A percentile compares a stretch with the other conserved stretches of the same genome.
Evolutionary conservation across 805 yeast genomes (phyloP).

Genomic region (Candida gorgasii): DNA sequence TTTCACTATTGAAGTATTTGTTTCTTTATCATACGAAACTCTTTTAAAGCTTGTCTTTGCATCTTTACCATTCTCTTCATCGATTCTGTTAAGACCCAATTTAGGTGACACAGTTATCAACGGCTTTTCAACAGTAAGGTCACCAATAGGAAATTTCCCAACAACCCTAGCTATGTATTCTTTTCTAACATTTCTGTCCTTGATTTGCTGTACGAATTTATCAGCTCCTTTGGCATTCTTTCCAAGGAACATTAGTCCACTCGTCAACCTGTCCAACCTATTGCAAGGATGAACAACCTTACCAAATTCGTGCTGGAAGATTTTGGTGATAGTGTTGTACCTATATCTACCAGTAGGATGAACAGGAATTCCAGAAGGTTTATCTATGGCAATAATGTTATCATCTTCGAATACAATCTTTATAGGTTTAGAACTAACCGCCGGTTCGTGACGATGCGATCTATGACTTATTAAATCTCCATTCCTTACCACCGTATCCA

Average conservation of each 20-base stretch:
- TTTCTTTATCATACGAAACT: conserved; percentile 59
- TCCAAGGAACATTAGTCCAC: conserved; percentile 92
- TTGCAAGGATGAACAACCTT: conserved; percentile 75
- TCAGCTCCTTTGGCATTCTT: conserved; percentile 80
- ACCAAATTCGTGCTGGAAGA: conserved; percentile 70
- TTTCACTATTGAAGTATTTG: conserved; percentile 66
- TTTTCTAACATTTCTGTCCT: conserved; percentile 73
- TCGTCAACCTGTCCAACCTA: conserved; percentile 84
- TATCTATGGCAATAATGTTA: conserved; percentile 78
- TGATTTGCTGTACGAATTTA: conserved; percentile 65
- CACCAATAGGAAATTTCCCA: conserved; percentile 74
- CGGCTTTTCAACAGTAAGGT: conserved; percentile 63
- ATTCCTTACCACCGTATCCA: conserved; percentile 68
- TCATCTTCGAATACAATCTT: conserved; percentile 73
- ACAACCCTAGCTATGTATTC: conserved; percentile 85
- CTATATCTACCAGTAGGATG: conserved; percentile 92
- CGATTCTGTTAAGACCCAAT: conserved; percentile 60
- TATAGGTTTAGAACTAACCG: conserved; percentile 62
- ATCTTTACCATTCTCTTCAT: conserved; percentile 56
- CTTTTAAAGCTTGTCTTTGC: conserved; percentile 73
- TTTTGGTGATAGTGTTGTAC: conserved; percentile 72
- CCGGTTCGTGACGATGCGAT: conserved; percentile 88
- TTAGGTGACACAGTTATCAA: conserved; percentile 72
- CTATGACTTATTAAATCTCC: conserved; percentile 83
- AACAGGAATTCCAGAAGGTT: conserved; percentile 93